phyloP scores from a whole-genome alignment of 1,284 basidiomycete species.

The Paramarasmius palmivorus region DNA sequence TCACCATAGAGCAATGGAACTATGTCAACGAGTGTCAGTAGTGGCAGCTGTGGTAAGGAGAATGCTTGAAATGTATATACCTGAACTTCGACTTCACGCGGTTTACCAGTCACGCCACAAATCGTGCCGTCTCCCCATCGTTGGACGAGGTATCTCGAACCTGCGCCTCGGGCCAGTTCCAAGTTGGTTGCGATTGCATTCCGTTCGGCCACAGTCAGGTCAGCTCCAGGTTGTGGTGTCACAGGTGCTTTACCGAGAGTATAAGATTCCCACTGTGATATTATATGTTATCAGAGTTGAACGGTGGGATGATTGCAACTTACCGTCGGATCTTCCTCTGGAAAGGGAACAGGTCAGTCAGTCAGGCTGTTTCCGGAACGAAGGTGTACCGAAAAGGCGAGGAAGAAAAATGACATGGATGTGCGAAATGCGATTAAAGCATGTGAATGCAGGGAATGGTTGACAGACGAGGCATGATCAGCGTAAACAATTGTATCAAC shows the following conservation, averaged over 20 bases:
- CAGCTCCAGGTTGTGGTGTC: constrained; percentile 57
- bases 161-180: constrained; percentile 72
- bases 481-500: constrained; percentile 8
- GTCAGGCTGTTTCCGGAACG: constrained; percentile 1
- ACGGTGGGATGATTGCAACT: constrained; percentile 23
- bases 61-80: constrained; percentile 35
- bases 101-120: constrained; percentile 87
- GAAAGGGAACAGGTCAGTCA: constrained; percentile 12
- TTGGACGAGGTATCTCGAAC: constrained; percentile 89
- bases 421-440: background rate
- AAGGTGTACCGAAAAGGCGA: background rate
- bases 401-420: background rate
- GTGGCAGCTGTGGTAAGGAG: background rate
- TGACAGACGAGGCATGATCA: background rate
- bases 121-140: constrained; percentile 88
- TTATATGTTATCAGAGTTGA: constrained; percentile 17
- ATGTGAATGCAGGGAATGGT: background rate
- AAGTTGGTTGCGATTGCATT: constrained; percentile 62
- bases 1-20: constrained; percentile 95
- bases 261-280: constrained; percentile 74
- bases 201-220: constrained; percentile 67
- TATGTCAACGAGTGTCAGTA: constrained; percentile 29
- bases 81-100: constrained; percentile 91
- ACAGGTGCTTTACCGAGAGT: constrained; percentile 74
- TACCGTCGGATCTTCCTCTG: constrained; percentile 77